phyloP scores from a whole-genome alignment of 495 filamentous ascomycete species.

The Penicillium turbatum region DNA sequence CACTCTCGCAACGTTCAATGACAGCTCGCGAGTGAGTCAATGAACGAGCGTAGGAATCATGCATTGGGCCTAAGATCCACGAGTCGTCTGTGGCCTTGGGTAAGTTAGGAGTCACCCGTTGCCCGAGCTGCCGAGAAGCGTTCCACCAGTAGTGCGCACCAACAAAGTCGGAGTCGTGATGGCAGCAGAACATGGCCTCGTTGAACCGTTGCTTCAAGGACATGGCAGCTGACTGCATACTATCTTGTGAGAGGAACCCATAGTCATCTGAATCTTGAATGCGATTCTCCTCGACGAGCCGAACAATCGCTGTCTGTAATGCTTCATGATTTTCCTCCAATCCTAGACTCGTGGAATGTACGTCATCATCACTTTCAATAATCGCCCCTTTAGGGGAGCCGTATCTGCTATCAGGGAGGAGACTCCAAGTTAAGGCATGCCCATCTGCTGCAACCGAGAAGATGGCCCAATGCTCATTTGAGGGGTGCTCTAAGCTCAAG shows the following conservation, averaged over 20 bases:
- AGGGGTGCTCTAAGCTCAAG: conserved; percentile 35
- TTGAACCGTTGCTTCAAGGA: conserved; percentile 41
- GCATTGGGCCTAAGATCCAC: conserved; percentile 43
- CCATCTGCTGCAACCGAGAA: conserved; percentile 73
- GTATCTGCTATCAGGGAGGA: conserved; percentile 43
- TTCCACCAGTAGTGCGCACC: conserved; percentile 51
- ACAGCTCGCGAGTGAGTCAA: conserved; percentile 36
- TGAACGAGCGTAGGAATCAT: conserved; percentile 32
- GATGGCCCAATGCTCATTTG: conserved; percentile 49
- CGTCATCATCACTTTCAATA: conserved; percentile 49
- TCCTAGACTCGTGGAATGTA: conserved; percentile 58
- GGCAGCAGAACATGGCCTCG: conserved; percentile 36
- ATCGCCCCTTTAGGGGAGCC: conserved; percentile 9
- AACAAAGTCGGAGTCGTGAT: conserved; percentile 41
- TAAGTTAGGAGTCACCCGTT: conserved; percentile 18
- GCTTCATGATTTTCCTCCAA: conserved; percentile 79
- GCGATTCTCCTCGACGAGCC: conserved; percentile 76
- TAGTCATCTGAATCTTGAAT: conserved; percentile 37
- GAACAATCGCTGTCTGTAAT: conserved; percentile 74
- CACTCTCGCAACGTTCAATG: conserved; percentile 40
- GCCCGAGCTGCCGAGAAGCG: conserved; percentile 38
- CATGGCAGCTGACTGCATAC: background rate
- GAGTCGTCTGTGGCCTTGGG: conserved; percentile 29
- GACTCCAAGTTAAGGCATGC: conserved; percentile 60
- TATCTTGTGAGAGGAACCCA: background rate